Conservation (phyloP, 345 rosid genomes). For the Ailanthus altissimus region DNA sequence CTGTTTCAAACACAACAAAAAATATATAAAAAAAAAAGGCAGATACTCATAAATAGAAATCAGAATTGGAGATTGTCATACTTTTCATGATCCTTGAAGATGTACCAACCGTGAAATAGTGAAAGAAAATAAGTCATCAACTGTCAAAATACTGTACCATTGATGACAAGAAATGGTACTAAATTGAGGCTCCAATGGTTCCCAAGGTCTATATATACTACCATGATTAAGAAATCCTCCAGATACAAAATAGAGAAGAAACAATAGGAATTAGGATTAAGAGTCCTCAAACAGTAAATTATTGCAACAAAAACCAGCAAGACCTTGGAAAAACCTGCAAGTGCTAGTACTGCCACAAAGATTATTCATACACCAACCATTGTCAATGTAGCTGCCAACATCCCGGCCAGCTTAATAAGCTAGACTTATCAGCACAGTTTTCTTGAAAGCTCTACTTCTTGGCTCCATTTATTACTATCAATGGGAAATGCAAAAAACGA, state of each 20-base stretch:
- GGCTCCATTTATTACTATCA: background rate
- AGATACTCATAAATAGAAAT: background rate
- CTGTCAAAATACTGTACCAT: background rate
- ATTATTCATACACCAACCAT: background rate
- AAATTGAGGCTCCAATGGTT: background rate
- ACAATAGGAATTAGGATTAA: background rate
- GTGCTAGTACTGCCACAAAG: constrained; percentile 3
- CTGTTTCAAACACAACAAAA: background rate
- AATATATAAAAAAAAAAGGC: background rate
- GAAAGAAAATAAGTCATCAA: background rate
- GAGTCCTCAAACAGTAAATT: background rate
- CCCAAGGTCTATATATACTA: background rate
- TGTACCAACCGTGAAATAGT: background rate
- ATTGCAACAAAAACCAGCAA: constrained; percentile 7
- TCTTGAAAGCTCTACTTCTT: background rate
- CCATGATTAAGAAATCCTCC: background rate
- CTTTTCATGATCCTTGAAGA: background rate
- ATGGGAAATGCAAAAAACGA: background rate
- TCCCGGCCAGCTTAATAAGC: background rate
- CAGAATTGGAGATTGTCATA: background rate
- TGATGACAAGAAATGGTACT: background rate
- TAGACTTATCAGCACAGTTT: background rate
- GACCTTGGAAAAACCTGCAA: background rate
- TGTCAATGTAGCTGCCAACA: background rate
- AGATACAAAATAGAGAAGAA: background rate